Conservation (phyloP, 1,284 basidiomycete species). For the Jaminaea rosea region DNA sequence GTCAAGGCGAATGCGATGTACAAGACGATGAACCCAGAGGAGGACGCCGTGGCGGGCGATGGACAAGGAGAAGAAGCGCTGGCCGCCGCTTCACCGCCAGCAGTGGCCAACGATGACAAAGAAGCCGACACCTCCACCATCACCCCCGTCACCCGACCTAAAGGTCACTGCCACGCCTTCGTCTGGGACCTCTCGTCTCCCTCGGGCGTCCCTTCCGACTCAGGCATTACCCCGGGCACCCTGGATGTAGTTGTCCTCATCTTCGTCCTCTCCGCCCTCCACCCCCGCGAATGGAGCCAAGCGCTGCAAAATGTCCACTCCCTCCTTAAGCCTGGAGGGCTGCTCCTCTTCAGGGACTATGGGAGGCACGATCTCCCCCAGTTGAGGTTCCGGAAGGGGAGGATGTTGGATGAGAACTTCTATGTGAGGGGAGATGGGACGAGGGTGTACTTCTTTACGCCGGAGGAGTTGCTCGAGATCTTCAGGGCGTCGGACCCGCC, state of each 20-base stretch:
- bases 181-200: conserved; percentile 76
- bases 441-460: conserved; percentile 40
- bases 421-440: conserved; percentile 16
- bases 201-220: background rate
- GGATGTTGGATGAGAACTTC: conserved; percentile 77
- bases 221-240: conserved; percentile 47
- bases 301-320: conserved; percentile 69
- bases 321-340: conserved; percentile 79
- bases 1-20: conserved; percentile 58
- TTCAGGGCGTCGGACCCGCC: conserved; percentile 19
- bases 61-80: background rate
- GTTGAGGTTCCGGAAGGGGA: conserved; percentile 76
- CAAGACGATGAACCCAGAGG: background rate
- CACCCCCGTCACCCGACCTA: no score
- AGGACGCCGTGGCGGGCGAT: no score
- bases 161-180: conserved; percentile 60
- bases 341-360: conserved; percentile 82
- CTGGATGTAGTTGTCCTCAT: conserved; percentile 87
- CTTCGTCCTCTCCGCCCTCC: conserved; percentile 87
- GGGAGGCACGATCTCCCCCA: conserved; percentile 83
- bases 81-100: no score
- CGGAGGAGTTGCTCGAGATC: conserved; percentile 31
- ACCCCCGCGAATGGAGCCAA: conserved; percentile 80
- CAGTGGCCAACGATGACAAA: no score
- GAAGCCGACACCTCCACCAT: no score